Evolutionary conservation across 2,329 filamentous ascomycete species (phyloP), one percentile per base, ranked within the genome.

Genomic region (Monosporascus sp.): DNA sequence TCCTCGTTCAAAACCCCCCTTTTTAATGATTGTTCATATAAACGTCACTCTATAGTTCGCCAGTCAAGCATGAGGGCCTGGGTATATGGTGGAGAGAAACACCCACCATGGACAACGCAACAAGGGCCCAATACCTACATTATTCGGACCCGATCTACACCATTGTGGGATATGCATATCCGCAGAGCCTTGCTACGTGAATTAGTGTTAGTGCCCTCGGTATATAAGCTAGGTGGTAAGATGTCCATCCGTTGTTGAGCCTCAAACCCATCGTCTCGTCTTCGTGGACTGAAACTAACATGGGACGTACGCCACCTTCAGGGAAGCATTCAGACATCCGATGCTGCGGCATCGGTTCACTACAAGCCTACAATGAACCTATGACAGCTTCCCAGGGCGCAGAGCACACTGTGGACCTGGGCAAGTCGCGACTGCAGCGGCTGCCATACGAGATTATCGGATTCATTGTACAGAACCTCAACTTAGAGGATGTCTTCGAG

Each of bases 361-460:
- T 37, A 48, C 16, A 48, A n/a, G 40, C 37, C 52, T 24, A 20
- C 37, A n/a, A 41, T 4, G 20, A 50, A 6, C 20, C 22, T 24
- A 27, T 31, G 44, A 37, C 46, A 50, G 37, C 40, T 50, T 24
- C 40, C 8, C 40, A 40, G 31, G 40, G 19, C 38, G 31, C 27
- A 8, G 20, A 19, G 20, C 16, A 51, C 22, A 31, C 31, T 48
- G 16, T 27, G 7, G 17, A 45, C 22, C 49, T n/a, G 41, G 52
- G 44, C 24, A 51, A 50, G 11, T 27, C 63, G n/a, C 59, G 58
- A 27, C 22, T 68, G 35, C 60, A 61, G 31, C 56, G 58, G 11
- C 54, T 89, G 14, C 85, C 86, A 0, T 84, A 81, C 63, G 87
- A 89, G 68, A 73, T 89, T n/a, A 69, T 87, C 27, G 79, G 80